Evolutionary conservation across 2,329 filamentous ascomycete genomes (phyloP), one percentile per base, ranked within the genome.

Genomic region (Hypoxylon sp.): DNA sequence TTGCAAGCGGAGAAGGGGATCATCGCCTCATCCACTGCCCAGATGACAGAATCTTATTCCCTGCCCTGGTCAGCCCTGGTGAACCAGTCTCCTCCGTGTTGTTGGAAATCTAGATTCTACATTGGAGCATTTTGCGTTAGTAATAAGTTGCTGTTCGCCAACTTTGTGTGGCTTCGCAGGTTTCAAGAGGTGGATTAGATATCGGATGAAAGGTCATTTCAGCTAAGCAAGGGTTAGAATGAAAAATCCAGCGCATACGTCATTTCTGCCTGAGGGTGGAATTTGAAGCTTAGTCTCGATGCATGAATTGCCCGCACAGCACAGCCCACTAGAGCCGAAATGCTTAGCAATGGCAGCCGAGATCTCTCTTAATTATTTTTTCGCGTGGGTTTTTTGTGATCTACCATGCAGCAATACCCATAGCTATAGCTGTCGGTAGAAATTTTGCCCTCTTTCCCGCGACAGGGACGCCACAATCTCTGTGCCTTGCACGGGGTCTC

Each of bases 171-270:
- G 65, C 65, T 66, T 70, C 42, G 68, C 68, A 54, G 3, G 65
- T 70, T 70, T 70, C 68, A 66, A 61, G 51, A 57, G 32, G 54
- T 65, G 29, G 61, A 57, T 27, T 27, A 42, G 54, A 65, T 50
- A 62, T 67, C 50, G 60, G 67, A 68, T 37, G 64, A 52, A 50
- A 42, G 35, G 15, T 19, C 54, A 63, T 44, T 51, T 70, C 68
- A 70, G 68, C 68, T 70, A 17, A 53, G 44, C 68, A 63, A 66
- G 68, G 68, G 62, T 68, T 68, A 15, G 19, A 51, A 46, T 29
- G 8, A 29, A 65, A 17, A 53, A 21, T 46, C 31, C 51, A 27
- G 31, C 32, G 17, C 32, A 58, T 64, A 70, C 68, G 68, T 68
- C 65, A 70, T 68, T 31, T 29, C 46, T 62, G 37, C 63, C 59